Evolutionary conservation across 106 monocot genomes (phyloP).

Genomic region (Dendrobium nobile): DNA sequence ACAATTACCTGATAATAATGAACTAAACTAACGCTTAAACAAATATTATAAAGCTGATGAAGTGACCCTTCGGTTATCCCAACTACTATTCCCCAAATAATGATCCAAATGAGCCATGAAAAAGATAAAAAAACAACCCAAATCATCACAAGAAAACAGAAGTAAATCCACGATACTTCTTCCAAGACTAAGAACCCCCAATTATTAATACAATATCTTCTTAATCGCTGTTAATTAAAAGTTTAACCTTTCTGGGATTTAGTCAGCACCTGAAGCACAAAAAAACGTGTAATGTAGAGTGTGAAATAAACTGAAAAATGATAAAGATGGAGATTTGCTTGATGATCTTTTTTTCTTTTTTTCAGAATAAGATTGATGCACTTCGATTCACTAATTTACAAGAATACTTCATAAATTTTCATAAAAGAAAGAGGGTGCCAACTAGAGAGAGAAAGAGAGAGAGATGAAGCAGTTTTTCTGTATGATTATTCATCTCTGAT

Average conservation of each 20-base stretch:
- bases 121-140: neutral
- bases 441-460: neutral
- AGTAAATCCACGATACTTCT: neutral
- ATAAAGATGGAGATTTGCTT: neutral
- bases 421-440: neutral
- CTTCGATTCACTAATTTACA: neutral
- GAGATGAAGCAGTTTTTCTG: neutral
- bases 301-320: neutral
- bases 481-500: neutral
- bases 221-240: neutral
- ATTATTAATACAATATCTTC: neutral
- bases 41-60: neutral
- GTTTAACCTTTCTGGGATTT: neutral
- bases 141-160: neutral
- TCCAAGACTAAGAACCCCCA: too few relatives aligned
- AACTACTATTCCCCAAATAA: neutral
- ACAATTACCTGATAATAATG: neutral
- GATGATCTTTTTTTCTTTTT: too few relatives aligned
- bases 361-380: neutral
- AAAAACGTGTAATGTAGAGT: neutral
- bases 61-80: neutral
- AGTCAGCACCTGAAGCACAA: neutral
- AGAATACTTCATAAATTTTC: neutral
- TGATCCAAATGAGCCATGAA: neutral
- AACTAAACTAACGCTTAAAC: neutral